A percentile compares a stretch with the other conserved stretches of the same genome.
Evolutionary conservation across 345 rosid species (phyloP).

Genomic region (Viola odorata): DNA sequence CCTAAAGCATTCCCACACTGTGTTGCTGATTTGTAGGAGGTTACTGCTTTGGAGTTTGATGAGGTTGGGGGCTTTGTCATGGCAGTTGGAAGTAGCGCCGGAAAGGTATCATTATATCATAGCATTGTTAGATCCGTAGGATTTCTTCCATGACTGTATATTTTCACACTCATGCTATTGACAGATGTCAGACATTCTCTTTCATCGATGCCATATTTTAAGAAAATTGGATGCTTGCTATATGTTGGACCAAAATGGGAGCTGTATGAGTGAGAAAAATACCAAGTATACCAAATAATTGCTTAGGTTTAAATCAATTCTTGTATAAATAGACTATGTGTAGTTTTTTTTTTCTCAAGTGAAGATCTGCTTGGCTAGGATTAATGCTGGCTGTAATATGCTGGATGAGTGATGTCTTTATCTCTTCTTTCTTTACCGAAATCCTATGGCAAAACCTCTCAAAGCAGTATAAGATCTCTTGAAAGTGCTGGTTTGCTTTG

Average conservation of each 20-base stretch:
- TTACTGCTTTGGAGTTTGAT: slow-evolving; percentile 83
- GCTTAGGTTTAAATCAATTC: too few relatives aligned
- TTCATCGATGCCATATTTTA: not conserved
- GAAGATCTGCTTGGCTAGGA: too few relatives aligned
- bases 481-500: not conserved
- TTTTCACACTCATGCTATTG: not conserved
- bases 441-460: too few relatives aligned
- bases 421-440: not conserved
- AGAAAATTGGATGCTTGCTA: not conserved
- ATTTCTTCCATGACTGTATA: not conserved
- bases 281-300: too few relatives aligned
- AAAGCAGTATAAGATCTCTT: too few relatives aligned
- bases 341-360: too few relatives aligned
- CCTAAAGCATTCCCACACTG: slow-evolving; percentile 1
- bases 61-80: slow-evolving; percentile 68
- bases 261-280: too few relatives aligned
- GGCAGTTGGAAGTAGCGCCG: slow-evolving; percentile 86
- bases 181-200: not conserved
- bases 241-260: too few relatives aligned
- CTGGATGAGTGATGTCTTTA: not conserved
- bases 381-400: too few relatives aligned
- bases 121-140: not conserved
- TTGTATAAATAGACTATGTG: too few relatives aligned
- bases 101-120: slow-evolving; percentile 55
- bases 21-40: slow-evolving; percentile 49